phyloP scores from a whole-genome alignment of 2,329 filamentous ascomycete species.

The Lojkania enalia region DNA sequence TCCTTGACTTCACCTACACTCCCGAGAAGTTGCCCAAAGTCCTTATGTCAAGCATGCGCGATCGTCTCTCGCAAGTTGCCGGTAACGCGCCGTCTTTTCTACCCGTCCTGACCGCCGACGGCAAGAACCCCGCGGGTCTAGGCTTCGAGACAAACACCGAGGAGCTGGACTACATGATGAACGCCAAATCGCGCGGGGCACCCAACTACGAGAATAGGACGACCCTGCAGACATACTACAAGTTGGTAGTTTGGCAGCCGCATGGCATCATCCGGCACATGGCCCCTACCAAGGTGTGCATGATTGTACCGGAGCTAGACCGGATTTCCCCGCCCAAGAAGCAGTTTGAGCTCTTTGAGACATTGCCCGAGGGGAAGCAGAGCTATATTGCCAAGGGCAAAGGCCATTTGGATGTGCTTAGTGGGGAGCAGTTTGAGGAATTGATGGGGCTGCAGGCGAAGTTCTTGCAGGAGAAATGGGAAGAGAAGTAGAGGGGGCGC shows the following conservation, averaged over 20 bases:
- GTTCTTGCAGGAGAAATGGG: not conserved
- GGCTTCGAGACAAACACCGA: conserved; percentile 24
- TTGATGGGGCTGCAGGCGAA: not conserved
- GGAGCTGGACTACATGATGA: conserved; percentile 19
- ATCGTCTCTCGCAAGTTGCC: conserved; percentile 45
- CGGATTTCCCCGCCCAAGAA: conserved; percentile 21
- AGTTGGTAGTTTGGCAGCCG: conserved; percentile 12
- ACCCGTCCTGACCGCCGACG: conserved; percentile 41
- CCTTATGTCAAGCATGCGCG: conserved; percentile 37
- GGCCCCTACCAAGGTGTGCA: conserved; percentile 25
- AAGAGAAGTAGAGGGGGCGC: too few relatives aligned
- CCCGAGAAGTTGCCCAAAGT: conserved; percentile 21
- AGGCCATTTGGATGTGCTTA: conserved; percentile 31
- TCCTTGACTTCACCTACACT: conserved; percentile 11
- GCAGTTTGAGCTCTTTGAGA: conserved; percentile 24
- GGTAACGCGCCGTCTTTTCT: conserved; percentile 47
- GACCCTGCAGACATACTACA: conserved; percentile 37
- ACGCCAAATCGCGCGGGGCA: conserved; percentile 7
- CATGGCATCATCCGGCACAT: conserved; percentile 12
- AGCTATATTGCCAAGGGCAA: conserved; percentile 23
- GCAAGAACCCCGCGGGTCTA: conserved; percentile 43
- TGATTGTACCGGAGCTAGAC: conserved; percentile 33
- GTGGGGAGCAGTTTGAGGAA: conserved; percentile 18
- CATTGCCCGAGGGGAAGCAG: conserved; percentile 24
- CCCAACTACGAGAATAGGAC: conserved; percentile 21